Base-by-base conservation (phyloP, 1,284 basidiomycete genomes). In the Ustilago cynodontis region DNA sequence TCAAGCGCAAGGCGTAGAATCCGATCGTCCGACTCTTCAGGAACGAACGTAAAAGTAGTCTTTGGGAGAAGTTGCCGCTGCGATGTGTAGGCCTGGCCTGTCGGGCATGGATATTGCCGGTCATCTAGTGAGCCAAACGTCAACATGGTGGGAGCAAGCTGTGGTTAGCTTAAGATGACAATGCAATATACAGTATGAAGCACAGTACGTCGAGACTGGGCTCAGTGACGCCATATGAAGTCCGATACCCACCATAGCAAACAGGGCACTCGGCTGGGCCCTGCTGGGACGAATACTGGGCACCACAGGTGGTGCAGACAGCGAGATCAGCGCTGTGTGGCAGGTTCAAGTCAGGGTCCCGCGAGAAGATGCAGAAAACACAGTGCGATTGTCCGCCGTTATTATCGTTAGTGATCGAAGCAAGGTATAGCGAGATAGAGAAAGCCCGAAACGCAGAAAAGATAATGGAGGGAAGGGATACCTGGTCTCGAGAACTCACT, bases 231-330 rank as follows among this genome's bases (percentile, higher is more conserved):
- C 26, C 59, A 43, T 22, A 43, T 31, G 56, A 58, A 26, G 33
- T 7, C 3, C 29, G 24, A 37, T 29, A 66, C 69, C 49, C 67
- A 70, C 61, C 70, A 50, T 67, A 64, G 65, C 70, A 72, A 45
- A 72, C 61, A 28, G 53, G 53, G 22, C 70, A 72, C n/a, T 67
- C 65, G n/a, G 41, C 24, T 2, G 70, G 70, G 7, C 65, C 70
- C n/a, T 52, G 37, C 7, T 43, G 8, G 18, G 65, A 57, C 3
- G 70, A 67, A 16, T 43, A 72, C 37, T 67, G 65, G 53, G 56
- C 67, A 13, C 70, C 70, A 49, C 70, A 72, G 22, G 70, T 72
- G 1, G 65, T 64, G 57, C 70, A 72, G 14, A 72, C 57, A n/a
- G 70, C 70, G 33, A 72, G 70, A 43, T 72, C 65, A 33, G 70